Base-by-base conservation (phyloP, 805 yeast genomes). In the Zygosaccharomyces rouxii region DNA sequence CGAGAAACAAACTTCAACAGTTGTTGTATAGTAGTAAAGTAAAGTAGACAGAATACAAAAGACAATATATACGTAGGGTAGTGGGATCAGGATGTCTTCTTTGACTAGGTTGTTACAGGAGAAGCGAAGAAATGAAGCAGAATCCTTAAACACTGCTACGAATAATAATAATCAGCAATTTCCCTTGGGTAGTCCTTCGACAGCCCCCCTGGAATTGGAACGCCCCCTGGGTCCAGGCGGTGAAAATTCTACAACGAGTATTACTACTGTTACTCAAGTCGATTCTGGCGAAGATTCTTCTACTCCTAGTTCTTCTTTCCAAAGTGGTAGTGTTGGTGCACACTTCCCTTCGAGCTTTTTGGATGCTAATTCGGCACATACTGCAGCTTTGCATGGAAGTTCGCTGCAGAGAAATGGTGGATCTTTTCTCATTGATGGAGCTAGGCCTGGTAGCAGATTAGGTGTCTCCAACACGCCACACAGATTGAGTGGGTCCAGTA, bases 281-380 rank as follows among this genome's bases (percentile, higher is more conserved):
- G 66, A 62, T 38, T 60, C 64, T 3, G 57, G 42, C n/a, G 50
- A 42, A 23, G 42, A 50, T 9, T 46, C 54, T 9, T 40, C 51
- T 3, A 51, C 51, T 11, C 38, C 54, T 7, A 44, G 52, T 16
- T 48, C 52, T 7, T 46, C 57, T 13, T 42, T 52, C 18, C 31
- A 21, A n/a, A 33, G 44, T 29, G 44, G 37, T 23, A 33, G 37
- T 16, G 37, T 14, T 16, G 44, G 52, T 35, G 50, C 39, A n/a
- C 51, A 49, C 5, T 54, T 62, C 19, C 62, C 67, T 4, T 56
- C 64, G 9, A 65, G 69, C 47, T 67, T 67, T 25, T 41, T 66
- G 22, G 63, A 51, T 42, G 60, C 65, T 5, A 67, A 67, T 50
- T 65, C 65, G 39, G 71, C 71, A 5, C 70, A 67, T 44, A 67